Evolutionary conservation across 202 grass and related monocot species (phyloP).

Genomic region (Schoenoplectus triqueter): DNA sequence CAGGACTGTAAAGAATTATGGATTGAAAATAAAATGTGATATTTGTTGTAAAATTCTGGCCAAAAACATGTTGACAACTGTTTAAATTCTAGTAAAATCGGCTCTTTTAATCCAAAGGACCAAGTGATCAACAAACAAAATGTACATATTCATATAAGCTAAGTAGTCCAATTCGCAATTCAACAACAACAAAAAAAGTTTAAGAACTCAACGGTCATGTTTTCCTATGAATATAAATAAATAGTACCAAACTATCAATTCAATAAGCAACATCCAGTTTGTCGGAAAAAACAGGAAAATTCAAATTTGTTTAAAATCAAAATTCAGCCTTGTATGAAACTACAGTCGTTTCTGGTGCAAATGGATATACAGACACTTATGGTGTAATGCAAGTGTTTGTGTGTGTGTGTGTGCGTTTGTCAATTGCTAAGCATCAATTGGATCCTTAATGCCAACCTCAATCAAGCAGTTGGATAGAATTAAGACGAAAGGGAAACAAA

Average conservation of each 20-base stretch:
- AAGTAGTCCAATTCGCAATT: conserved; percentile 11
- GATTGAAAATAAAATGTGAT: conserved; percentile 29
- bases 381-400: not conserved
- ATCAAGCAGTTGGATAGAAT: not conserved
- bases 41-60: not conserved
- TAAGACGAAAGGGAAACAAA: not conserved
- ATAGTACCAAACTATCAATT: not conserved
- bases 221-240: not conserved
- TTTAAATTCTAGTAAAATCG: conserved; percentile 17
- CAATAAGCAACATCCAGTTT: not conserved
- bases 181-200: not conserved
- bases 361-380: not conserved
- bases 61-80: not conserved
- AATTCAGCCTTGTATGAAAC: not conserved
- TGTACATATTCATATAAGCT: not conserved
- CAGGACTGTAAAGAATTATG: conserved; percentile 58
- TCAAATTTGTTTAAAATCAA: conserved; percentile 5
- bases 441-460: not conserved
- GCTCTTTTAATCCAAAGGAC: not conserved
- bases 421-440: not conserved
- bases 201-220: conserved; percentile 8
- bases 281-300: not conserved
- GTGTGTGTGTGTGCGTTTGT: no score
- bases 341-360: not conserved
- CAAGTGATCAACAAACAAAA: not conserved